Base-by-base conservation (phyloP, 306 rosid species). In the Castanea crenata region DNA sequence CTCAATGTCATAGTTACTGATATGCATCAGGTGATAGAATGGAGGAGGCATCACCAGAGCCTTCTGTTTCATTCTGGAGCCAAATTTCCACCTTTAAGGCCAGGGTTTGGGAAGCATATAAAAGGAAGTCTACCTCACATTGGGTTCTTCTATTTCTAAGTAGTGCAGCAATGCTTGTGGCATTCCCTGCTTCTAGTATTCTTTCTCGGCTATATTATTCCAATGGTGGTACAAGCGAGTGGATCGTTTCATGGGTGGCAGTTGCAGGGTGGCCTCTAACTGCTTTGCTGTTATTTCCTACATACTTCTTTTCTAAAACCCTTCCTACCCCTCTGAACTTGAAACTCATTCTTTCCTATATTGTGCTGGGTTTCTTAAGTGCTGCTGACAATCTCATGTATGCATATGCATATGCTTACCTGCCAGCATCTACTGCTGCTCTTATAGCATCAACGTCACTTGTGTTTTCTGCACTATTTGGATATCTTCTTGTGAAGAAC, bases 161-260 rank as follows among this genome's bases (percentile, higher is more conserved):
- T 86, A 83, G 92, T 77, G 25, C 72, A 15, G 97, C 91, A 5
- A 94, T 94, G 99, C 97, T 92, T 4, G 82, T 90, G 64, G 99
- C 97, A 0, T 94, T 94, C 85, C 99, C 99, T 21, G 97, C 99
- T 57, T 90, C 97, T 8, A 86, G 93, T 78, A 84, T 94, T 82
- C 91, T 94, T 19, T 92, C 99, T 73, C 97, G 99, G 61, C 85
- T 92, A 64, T 94, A 92, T 84, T 94, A 82, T 64, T 75, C 76
- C 25, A 86, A 92, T 41, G 97, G 99, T 1, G 99, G 99, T 23
- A 73, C 88, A 44, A 94, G 97, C 87, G 91, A 94, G 84, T 94
- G 99, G 97, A 91, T 94, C 81, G 91, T 94, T 82, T 94, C 99
- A 54, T 92, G 99, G 97, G 93, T 87, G 15, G 89, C 97, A 20